Base-by-base conservation (phyloP, 140 eudicot genomes). In the Oenanthe javanica region DNA sequence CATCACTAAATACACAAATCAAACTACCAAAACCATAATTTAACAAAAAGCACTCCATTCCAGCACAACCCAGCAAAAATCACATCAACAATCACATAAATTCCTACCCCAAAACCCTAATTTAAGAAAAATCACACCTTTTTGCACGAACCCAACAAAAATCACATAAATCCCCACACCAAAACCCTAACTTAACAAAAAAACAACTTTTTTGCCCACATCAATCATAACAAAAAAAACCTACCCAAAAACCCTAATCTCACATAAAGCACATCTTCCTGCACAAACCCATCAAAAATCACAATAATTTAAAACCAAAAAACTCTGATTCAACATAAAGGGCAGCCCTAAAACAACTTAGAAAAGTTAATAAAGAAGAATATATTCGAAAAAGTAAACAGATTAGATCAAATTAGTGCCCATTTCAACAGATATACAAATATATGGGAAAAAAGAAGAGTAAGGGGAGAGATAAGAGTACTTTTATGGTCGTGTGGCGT, bases 11-110 rank as follows among this genome's bases (percentile, higher is more conserved):
- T 45, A 45, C 21, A 11, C 15, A 74, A 13, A 23, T 31, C 16
- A 63, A 63, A 45, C 79, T 46, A 83, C 8, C 54, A 61, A 77
- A 45, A 71, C 71, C 18, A 51, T 61, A 80, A 55, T 25, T 51
- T 9, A 74, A 6, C 31, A 14, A 45, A 21, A 74, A 74, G 16
- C 16, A 19, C 52, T 42, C n/a, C 77, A 69, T 16, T 19, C 18
- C 9, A 1, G 27, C 43, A 64, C 15, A 21, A 64, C 27, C 27
- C 5, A 1, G 18, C 23, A 31, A 57, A 13, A 72, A 72, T 72
- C 72, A 14, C 11, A 10, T 54, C 61, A 16, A 18, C 4, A 54
- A 16, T 19, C n/a, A 63, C 70, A 63, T 9, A 10, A 63, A 2
- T 9, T 7, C 38, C 70, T 23, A 9, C 4, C 27, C 70, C 38